Evolutionary conservation across 2,329 filamentous ascomycete genomes (phyloP), one percentile per base, ranked within the genome.

Genomic region (Gnomoniopsis smithogilvyi): DNA sequence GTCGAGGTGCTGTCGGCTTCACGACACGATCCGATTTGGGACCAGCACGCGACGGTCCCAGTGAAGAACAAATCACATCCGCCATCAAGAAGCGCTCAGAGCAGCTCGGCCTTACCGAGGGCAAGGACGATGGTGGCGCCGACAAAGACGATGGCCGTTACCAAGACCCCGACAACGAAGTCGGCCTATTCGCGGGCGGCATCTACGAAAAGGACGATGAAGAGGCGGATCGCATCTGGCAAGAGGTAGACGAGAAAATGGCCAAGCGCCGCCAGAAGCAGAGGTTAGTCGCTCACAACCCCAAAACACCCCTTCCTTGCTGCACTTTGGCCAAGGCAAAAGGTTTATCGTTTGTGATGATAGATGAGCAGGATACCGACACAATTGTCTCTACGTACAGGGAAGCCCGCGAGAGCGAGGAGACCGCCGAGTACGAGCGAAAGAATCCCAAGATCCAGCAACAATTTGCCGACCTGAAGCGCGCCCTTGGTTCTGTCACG

Each of bases 371-470:
- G 86, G 88, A 85, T 90, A 84, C 89, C 88, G 88, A 92, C 87
- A 65, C 68, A 76, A 83, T 77, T 74, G 75, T 77, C 80, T 78
- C 76, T 73, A 78, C 80, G 73, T 82, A 75, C 83, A 96, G 95
- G 85, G 95, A 99, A 89, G 89, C 88, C 71, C 92, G 95, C 73
- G 95, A 99, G 75, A 81, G 90, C 72, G 84, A 91, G 78, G 94
- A 99, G 80, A 86, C 83, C 73, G 92, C 96, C 71, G 93, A 98
- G 69, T 96, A 96, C 82, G 94, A 99, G 78, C 87, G 89, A 67
- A 94, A 96, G 73, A 98, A 99, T 72, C 95, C 95, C 15, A 99
- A 98, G 76, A 97, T 99, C 54, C 91, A 96, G 70, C 91, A 97
- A 66, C 95, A 99, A 73, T 99, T 99, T 73, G 92, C 93, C 70